Evolutionary conservation across 805 yeast species (phyloP).

Genomic region (Metschnikowia chrysomelidarum): DNA sequence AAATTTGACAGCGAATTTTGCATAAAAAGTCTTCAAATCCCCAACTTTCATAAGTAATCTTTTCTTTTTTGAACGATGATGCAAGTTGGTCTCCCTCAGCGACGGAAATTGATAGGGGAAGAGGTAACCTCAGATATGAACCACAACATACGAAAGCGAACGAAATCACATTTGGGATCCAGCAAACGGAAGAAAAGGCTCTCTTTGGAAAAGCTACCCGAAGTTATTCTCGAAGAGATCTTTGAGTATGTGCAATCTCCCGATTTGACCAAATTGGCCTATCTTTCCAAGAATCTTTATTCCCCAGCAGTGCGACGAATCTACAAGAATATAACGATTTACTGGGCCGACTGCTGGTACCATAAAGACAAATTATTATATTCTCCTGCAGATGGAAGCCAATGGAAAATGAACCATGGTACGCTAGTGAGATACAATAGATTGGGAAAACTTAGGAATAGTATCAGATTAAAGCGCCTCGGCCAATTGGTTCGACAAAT

Average conservation of each 20-base stretch:
- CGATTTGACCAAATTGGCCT: conserved; percentile 24
- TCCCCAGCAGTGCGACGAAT: conserved; percentile 26
- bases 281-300: conserved; percentile 22
- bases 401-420: conserved; percentile 22
- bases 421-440: conserved; percentile 14
- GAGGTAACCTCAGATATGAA: too few species aligned
- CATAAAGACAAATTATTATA: conserved; percentile 15
- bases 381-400: conserved; percentile 11
- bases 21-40: too few species aligned
- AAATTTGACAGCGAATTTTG: too few species aligned
- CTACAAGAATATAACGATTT: conserved; percentile 23
- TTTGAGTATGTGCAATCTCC: conserved; percentile 21
- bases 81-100: too few species aligned
- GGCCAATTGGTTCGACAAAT: conserved; percentile 14
- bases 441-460: conserved; percentile 14
- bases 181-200: too few species aligned
- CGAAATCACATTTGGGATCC: too few species aligned
- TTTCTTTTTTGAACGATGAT: too few species aligned
- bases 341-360: too few species aligned
- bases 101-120: too few species aligned
- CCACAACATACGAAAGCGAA: too few species aligned
- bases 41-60: too few species aligned
- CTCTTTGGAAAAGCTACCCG: conserved; percentile 25
- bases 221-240: conserved; percentile 17
- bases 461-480: conserved; percentile 14